Conservation (phyloP, 371 early-diverging fungal genomes). For the Apophysomyces variabilis region DNA sequence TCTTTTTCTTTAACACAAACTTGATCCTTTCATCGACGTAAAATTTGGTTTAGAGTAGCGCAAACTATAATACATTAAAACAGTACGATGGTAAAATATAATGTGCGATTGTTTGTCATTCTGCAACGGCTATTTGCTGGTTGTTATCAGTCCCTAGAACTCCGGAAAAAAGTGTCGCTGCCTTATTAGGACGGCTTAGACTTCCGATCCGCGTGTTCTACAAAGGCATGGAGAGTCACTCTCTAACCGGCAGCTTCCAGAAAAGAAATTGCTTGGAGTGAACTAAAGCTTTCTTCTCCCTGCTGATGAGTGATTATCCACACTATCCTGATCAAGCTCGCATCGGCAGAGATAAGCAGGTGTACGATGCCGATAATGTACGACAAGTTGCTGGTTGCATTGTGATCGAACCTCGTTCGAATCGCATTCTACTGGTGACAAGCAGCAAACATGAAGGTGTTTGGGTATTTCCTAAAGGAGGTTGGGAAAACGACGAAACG, state of each 20-base stretch:
- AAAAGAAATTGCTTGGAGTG: not conserved
- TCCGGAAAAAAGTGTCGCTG: too few relatives aligned
- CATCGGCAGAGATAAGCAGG: constrained; percentile 55
- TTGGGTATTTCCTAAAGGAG: constrained; percentile 71
- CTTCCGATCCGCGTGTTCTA: too few relatives aligned
- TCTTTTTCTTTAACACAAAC: too few relatives aligned
- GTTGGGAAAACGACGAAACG: constrained; percentile 72
- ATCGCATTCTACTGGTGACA: constrained; percentile 57
- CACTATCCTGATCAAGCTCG: constrained; percentile 33
- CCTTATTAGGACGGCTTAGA: too few relatives aligned
- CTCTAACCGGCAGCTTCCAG: not conserved
- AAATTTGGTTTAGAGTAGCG: too few relatives aligned
- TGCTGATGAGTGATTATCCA: not conserved
- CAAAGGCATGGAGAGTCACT: too few relatives aligned
- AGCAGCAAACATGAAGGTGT: constrained; percentile 59
- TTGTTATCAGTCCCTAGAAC: too few relatives aligned
- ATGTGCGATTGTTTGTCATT: too few relatives aligned
- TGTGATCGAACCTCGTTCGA: constrained; percentile 55
- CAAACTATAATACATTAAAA: too few relatives aligned
- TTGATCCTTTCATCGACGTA: too few relatives aligned
- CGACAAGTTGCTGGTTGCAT: constrained; percentile 64
- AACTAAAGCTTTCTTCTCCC: not conserved
- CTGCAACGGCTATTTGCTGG: too few relatives aligned
- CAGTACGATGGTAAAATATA: too few relatives aligned
- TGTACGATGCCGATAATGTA: constrained; percentile 39